phyloP scores from a whole-genome alignment of 2,329 filamentous ascomycete genomes.

The Aurifilum marmelostoma region DNA sequence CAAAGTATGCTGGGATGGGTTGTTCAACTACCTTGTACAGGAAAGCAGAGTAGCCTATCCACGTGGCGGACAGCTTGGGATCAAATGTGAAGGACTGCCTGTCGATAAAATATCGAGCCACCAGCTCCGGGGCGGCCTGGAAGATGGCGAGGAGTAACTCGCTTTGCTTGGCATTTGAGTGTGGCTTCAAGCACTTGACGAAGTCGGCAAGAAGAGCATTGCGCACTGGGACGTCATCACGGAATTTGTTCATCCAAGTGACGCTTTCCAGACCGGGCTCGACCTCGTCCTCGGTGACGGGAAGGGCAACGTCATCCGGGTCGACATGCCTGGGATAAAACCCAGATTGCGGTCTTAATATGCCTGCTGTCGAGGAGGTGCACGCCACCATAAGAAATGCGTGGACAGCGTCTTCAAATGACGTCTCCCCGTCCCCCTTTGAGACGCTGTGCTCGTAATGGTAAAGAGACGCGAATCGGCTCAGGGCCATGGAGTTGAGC shows the following conservation, averaged over 20 bases:
- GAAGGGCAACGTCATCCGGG: constrained; percentile 52
- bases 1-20: constrained; percentile 73
- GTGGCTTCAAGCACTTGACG: constrained; percentile 77
- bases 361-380: constrained; percentile 72
- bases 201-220: constrained; percentile 82
- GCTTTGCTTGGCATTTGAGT: constrained; percentile 78
- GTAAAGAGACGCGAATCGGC: constrained; percentile 74
- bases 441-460: constrained; percentile 56
- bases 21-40: constrained; percentile 80
- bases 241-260: constrained; percentile 70
- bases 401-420: constrained; percentile 72
- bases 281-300: constrained; percentile 46
- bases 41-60: constrained; percentile 92
- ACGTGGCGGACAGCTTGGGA: constrained; percentile 88
- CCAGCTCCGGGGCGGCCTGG: constrained; percentile 77
- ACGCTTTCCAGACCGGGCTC: constrained; percentile 71
- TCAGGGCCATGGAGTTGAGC: constrained; percentile 74
- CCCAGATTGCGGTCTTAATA: constrained; percentile 77
- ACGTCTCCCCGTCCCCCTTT: constrained; percentile 44
- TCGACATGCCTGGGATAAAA: constrained; percentile 78
- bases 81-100: constrained; percentile 84
- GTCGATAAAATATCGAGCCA: constrained; percentile 83
- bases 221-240: constrained; percentile 69
- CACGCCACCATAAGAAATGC: constrained; percentile 76
- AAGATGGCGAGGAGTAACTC: constrained; percentile 84